A percentile compares a stretch with the other conserved stretches of the same genome.
phyloP scores from a whole-genome alignment of 164 flowering plant genomes.

The Saururus chinensis region DNA sequence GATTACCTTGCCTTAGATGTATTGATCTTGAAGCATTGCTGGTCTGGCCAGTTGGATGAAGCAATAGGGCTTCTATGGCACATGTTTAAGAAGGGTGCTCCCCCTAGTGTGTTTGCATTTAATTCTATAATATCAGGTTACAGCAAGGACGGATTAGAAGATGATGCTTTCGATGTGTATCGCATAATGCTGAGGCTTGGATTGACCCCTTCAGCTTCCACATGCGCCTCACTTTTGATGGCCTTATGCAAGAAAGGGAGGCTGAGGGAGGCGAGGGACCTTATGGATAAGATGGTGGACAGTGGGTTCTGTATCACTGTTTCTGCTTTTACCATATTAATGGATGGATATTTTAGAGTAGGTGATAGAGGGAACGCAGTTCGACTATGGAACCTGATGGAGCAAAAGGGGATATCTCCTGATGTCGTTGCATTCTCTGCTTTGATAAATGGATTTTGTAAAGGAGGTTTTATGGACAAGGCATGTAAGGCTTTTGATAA shows the following conservation, averaged over 20 bases:
- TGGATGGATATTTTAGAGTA: slow-evolving; percentile 58
- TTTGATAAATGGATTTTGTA: slow-evolving; percentile 67
- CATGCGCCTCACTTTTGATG: slow-evolving; percentile 66
- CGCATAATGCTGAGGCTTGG: slow-evolving; percentile 47
- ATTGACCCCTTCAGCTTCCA: slow-evolving; percentile 54
- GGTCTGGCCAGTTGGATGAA: slow-evolving; percentile 64
- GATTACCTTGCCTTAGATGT: slow-evolving; percentile 39
- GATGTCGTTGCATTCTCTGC: slow-evolving; percentile 81
- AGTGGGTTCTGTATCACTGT: slow-evolving; percentile 53
- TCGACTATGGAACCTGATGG: slow-evolving; percentile 65
- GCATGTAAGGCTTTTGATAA: slow-evolving; percentile 45
- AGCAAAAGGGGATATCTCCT: slow-evolving; percentile 45
- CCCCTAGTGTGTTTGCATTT: slow-evolving; percentile 58
- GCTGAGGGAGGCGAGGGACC: slow-evolving; percentile 45
- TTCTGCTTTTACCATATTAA: slow-evolving; percentile 61
- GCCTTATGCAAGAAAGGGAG: slow-evolving; percentile 53
- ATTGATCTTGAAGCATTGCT: slow-evolving; percentile 54
- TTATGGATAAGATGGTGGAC: slow-evolving; percentile 48
- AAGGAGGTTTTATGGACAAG: slow-evolving; percentile 54
- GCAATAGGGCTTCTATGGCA: slow-evolving; percentile 40
- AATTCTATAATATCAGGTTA: slow-evolving; percentile 75
- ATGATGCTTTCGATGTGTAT: slow-evolving; percentile 52
- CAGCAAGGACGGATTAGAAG: slow-evolving; percentile 49
- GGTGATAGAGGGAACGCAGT: slow-evolving; percentile 53
- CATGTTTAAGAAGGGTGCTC: slow-evolving; percentile 60